These are phyloP conservation scores for Aspergillus viridinutans DNA, from an alignment of 2,329 filamentous ascomycete species.

Conservation along the genomic window DNA sequence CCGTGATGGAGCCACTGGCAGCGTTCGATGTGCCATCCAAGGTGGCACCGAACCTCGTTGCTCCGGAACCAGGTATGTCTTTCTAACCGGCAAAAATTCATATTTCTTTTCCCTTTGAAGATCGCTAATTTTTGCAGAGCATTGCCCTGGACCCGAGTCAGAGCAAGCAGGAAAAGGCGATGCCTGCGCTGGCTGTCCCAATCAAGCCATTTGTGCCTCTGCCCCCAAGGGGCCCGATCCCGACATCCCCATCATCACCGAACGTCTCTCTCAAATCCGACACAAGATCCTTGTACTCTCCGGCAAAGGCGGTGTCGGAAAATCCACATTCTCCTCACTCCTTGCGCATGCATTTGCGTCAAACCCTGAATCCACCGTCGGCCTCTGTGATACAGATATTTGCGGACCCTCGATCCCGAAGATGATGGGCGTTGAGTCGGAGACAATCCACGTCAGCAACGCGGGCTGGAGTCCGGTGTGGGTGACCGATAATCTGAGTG, in stretches of 20 bases:
- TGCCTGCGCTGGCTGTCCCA: constrained; percentile 90
- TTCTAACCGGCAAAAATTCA: background rate
- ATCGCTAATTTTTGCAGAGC: constrained; percentile 51
- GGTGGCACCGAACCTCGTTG: constrained; percentile 76
- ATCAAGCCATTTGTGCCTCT: constrained; percentile 90
- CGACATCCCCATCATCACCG: constrained; percentile 82
- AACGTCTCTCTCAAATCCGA: constrained; percentile 72
- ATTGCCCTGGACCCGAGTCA: constrained; percentile 77
- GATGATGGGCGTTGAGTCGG: constrained; percentile 95
- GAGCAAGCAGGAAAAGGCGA: constrained; percentile 60
- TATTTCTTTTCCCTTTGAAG: background rate
- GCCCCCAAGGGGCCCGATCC: constrained; percentile 94
- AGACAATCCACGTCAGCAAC: constrained; percentile 87
- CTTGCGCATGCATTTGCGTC: constrained; percentile 84
- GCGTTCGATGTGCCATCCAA: constrained; percentile 75
- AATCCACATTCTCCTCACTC: constrained; percentile 87
- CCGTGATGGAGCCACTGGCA: constrained; percentile 67
- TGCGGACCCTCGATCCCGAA: constrained; percentile 95
- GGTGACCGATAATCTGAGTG: constrained; percentile 87
- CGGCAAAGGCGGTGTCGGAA: constrained; percentile 94
- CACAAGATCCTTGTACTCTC: constrained; percentile 92
- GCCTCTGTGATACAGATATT: constrained; percentile 97
- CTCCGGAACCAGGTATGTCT: constrained; percentile 72
- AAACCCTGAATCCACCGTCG: constrained; percentile 73
- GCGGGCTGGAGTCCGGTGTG: constrained; percentile 93